Base-by-base conservation (phyloP, 2,329 filamentous ascomycete genomes). In the Fonsecaea nubica region DNA sequence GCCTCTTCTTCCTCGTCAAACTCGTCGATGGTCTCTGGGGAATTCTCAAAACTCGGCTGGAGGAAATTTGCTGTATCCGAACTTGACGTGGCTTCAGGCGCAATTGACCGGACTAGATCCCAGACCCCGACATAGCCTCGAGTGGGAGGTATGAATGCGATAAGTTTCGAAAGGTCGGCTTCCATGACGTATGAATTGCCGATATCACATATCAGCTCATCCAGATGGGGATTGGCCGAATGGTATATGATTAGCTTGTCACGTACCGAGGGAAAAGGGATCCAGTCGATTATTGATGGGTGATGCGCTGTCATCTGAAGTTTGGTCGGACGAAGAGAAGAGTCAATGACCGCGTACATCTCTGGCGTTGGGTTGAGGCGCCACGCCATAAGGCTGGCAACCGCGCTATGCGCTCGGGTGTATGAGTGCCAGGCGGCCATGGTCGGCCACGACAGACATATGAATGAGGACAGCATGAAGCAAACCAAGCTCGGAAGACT, bases 181-280 rank as follows among this genome's bases (percentile, higher is more conserved):
- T 53, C 38, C 35, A 68, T 53, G 25, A 66, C 66, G 45, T 66
- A 68, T 45, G 66, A 54, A 40, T 63, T 60, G 6, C 63, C 63
- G n/a, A 63, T 60, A 18, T 68, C 66, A 48, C 66, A 66, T 35
- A 66, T 58, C 13, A 68, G 10, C 3, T 56, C 36, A 42, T 68
- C 66, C 10, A 68, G 54, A 32, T 33, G 21, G 5, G 63, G 59
- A 36, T 64, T 66, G 5, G 53, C 63, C 25, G 66, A 63, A 55
- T 68, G 60, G 54, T 61, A 50, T 12, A 62, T 36, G 36, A 69
- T 67, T 3, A 69, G 58, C 53, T 67, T 66, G 35, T 69, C 67
- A 3, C 67, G 60, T 13, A 69, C 25, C 12, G 9, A 9, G 10
- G 54, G n/a, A 9, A 9, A 64, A 7, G 61, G 61, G 5, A 62